Evolutionary conservation across 2,329 filamentous ascomycete genomes (phyloP).

Genomic region (Tetracladium maxilliforme): DNA sequence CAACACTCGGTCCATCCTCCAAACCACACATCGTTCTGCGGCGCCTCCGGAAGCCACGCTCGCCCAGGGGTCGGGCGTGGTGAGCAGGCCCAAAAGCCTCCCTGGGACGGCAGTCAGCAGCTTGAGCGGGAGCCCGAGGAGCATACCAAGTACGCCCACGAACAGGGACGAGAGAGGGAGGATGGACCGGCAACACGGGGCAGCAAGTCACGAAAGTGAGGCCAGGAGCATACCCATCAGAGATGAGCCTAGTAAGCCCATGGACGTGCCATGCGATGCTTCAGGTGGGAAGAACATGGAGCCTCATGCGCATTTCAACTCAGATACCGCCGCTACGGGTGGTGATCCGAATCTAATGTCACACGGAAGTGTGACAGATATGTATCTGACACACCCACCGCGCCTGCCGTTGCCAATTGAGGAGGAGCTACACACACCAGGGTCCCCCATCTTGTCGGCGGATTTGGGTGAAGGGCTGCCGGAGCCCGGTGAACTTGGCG

Average conservation of each 20-base stretch:
- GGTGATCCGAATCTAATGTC: slow-evolving; percentile 20
- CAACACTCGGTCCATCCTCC: slow-evolving; percentile 6
- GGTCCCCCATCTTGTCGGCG: slow-evolving; percentile 71
- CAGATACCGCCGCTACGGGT: slow-evolving; percentile 27
- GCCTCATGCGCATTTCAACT: slow-evolving; percentile 18
- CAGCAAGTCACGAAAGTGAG: too few relatives aligned
- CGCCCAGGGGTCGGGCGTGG: slow-evolving; percentile 43
- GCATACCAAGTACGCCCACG: too few relatives aligned
- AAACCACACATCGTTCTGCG: slow-evolving; percentile 20
- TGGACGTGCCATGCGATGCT: slow-evolving; percentile 30
- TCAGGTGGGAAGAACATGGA: slow-evolving; percentile 15
- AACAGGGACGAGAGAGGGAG: too few relatives aligned
- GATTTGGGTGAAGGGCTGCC: slow-evolving; percentile 30
- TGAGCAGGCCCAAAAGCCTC: slow-evolving; percentile 29
- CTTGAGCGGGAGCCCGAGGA: too few relatives aligned
- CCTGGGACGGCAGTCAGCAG: slow-evolving; percentile 18
- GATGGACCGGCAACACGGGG: slow-evolving; percentile 1
- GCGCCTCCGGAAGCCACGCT: slow-evolving; percentile 48
- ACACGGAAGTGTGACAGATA: slow-evolving; percentile 1
- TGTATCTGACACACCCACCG: slow-evolving; percentile 53
- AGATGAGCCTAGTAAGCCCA: slow-evolving; percentile 36
- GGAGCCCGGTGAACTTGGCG: slow-evolving; percentile 29
- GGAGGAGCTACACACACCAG: slow-evolving; percentile 77
- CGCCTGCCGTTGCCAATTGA: slow-evolving; percentile 86
- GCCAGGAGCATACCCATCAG: too few relatives aligned